Percentiles rank a stretch among this genome's conserved stretches.
Conservation (phyloP, 2,329 filamentous ascomycete genomes). For the Botryotinia narcissicola region DNA sequence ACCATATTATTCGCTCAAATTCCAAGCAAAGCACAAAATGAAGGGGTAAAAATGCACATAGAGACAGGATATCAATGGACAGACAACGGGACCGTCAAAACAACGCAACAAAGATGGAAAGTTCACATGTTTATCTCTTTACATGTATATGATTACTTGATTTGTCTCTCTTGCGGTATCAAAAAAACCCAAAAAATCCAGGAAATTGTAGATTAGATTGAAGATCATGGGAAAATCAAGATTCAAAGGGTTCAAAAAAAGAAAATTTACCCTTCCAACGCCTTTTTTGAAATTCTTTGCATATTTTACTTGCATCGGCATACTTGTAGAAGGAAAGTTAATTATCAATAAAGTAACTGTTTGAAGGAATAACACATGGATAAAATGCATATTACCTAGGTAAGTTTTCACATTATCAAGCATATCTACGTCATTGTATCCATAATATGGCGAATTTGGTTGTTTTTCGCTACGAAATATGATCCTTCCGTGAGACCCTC, state of each 20-base stretch:
- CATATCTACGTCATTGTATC: conserved; percentile 10
- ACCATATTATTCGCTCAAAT: not conserved
- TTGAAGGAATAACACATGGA: not conserved
- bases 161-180: not conserved
- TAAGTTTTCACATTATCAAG: not conserved
- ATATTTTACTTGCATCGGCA: conserved; percentile 7
- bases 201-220: not conserved
- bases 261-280: not conserved
- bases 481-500: conserved; percentile 10
- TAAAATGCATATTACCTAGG: not conserved
- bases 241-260: not conserved
- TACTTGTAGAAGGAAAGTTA: not conserved
- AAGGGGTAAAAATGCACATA: not conserved
- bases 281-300: not conserved
- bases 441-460: conserved; percentile 15
- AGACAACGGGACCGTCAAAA: not conserved
- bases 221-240: not conserved
- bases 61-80: not conserved
- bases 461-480: conserved; percentile 6
- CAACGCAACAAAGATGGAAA: not conserved
- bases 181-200: not conserved
- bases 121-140: not conserved
- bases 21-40: not conserved
- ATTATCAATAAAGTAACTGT: not conserved
- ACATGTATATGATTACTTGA: not conserved